A percentile compares a stretch with the other conserved stretches of the same genome.
Conservation (phyloP, 768 basidiomycete species). For the Boletus reticuloceps region DNA sequence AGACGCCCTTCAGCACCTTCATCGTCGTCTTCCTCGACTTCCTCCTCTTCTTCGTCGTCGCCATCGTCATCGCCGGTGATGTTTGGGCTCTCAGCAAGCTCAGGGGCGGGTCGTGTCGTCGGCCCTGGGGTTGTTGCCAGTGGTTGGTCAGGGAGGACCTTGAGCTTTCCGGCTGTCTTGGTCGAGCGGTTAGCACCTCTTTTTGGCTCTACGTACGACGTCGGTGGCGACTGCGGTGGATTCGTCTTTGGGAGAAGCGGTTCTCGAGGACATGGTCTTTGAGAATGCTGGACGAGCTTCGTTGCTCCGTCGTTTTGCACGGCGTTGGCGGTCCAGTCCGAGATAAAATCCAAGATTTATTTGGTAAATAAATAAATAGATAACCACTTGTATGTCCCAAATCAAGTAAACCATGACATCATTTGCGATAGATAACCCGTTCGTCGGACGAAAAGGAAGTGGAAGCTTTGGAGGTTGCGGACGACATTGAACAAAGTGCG, state of each 20-base stretch:
- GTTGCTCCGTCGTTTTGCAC: slow-evolving; percentile 16
- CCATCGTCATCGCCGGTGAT: slow-evolving; percentile 68
- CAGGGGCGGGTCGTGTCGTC: slow-evolving; percentile 22
- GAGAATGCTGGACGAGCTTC: neutral
- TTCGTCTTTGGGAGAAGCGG: slow-evolving; percentile 34
- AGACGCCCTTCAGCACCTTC: slow-evolving; percentile 56
- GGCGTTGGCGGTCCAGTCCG: slow-evolving; percentile 8
- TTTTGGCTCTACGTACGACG: slow-evolving; percentile 43
- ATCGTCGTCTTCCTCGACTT: slow-evolving; percentile 46
- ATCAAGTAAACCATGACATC: slow-evolving; percentile 13
- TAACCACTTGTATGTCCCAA: neutral
- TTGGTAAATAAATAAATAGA: neutral
- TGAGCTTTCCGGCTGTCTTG: slow-evolving; percentile 81
- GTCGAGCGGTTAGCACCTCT: slow-evolving; percentile 77
- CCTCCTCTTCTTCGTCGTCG: slow-evolving; percentile 61
- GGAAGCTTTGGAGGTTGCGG: neutral
- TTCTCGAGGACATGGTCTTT: slow-evolving; percentile 26
- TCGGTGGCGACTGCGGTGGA: slow-evolving; percentile 9
- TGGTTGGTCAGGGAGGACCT: slow-evolving; percentile 87
- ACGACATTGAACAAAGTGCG: neutral
- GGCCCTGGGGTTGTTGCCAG: slow-evolving; percentile 44
- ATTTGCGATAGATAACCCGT: neutral
- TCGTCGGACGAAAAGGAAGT: neutral
- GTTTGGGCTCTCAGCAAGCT: slow-evolving; percentile 43
- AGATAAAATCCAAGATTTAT: slow-evolving; percentile 7